These are phyloP conservation scores for Triticum dicoccoides DNA, from an alignment of 176 grass and related monocot genomes.

Conservation along the genomic window DNA sequence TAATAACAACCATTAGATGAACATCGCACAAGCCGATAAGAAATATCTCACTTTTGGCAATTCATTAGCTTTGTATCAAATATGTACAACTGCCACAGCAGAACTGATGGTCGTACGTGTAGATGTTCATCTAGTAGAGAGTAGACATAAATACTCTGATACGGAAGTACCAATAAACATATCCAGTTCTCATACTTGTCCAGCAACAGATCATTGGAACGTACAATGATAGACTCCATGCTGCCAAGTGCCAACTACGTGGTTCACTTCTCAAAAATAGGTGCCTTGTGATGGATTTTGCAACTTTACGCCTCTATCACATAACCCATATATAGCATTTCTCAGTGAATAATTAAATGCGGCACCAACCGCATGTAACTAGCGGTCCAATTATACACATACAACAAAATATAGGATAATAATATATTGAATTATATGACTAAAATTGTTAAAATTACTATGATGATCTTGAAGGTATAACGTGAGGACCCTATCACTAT, in stretches of 20 bases:
- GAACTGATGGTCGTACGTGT: not conserved
- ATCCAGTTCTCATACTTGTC: not conserved
- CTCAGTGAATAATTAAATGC: not conserved
- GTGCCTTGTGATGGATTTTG: not conserved
- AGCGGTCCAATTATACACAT: not conserved
- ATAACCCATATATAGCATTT: not conserved
- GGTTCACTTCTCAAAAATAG: not conserved
- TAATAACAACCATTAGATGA: not conserved
- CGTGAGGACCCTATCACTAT: not conserved
- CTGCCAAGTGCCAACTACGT: not conserved
- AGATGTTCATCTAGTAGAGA: not conserved
- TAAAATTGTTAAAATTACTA: not conserved
- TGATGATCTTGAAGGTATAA: not conserved
- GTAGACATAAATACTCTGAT: not conserved
- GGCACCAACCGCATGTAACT: not conserved
- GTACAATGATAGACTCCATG: not conserved
- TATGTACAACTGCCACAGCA: not conserved
- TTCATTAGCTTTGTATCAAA: not conserved
- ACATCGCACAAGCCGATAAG: not conserved
- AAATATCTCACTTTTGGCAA: not conserved
- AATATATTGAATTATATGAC: not conserved
- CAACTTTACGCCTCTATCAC: not conserved
- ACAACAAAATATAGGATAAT: not conserved
- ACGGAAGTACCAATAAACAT: not conserved
- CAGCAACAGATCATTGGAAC: not conserved